Percentiles rank a stretch among this genome's conserved stretches.
phyloP scores from a whole-genome alignment of 306 rosid species.

The Mimosa pudica region DNA sequence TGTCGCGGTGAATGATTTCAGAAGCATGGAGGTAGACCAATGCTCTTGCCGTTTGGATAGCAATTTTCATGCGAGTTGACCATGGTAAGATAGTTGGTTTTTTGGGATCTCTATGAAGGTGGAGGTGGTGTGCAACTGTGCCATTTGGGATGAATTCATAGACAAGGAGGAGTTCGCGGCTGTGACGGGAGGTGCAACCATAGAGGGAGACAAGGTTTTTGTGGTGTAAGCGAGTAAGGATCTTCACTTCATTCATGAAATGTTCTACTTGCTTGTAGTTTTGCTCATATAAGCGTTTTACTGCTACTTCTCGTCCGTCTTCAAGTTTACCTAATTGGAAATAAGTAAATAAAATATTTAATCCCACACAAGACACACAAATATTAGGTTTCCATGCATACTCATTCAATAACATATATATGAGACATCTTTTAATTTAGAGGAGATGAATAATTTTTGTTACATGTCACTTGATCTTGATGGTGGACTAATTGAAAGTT shows the following conservation, averaged over 20 bases:
- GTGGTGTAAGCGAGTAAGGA: slow-evolving; percentile 63
- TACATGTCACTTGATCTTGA: too few species aligned
- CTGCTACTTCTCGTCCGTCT: slow-evolving; percentile 80
- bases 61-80: slow-evolving; percentile 58
- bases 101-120: slow-evolving; percentile 49
- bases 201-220: slow-evolving; percentile 61
- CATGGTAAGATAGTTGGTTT: slow-evolving; percentile 44
- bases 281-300: slow-evolving; percentile 59
- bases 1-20: slow-evolving; percentile 61
- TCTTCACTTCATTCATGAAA: slow-evolving; percentile 64
- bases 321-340: slow-evolving; percentile 52
- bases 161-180: slow-evolving; percentile 66
- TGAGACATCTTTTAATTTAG: too few species aligned
- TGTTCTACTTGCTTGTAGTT: slow-evolving; percentile 57
- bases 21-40: slow-evolving; percentile 67
- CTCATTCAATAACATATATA: too few species aligned
- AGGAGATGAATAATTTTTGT: too few species aligned
- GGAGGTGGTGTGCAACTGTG: slow-evolving; percentile 53
- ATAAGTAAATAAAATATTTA: too few species aligned
- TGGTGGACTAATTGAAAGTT: too few species aligned
- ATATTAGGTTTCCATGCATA: too few species aligned
- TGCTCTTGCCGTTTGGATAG: slow-evolving; percentile 64
- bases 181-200: slow-evolving; percentile 63
- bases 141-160: slow-evolving; percentile 67
- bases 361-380: too few species aligned